Conservation (phyloP, 805 yeast genomes). For the Saccharomycopsis sp. region DNA sequence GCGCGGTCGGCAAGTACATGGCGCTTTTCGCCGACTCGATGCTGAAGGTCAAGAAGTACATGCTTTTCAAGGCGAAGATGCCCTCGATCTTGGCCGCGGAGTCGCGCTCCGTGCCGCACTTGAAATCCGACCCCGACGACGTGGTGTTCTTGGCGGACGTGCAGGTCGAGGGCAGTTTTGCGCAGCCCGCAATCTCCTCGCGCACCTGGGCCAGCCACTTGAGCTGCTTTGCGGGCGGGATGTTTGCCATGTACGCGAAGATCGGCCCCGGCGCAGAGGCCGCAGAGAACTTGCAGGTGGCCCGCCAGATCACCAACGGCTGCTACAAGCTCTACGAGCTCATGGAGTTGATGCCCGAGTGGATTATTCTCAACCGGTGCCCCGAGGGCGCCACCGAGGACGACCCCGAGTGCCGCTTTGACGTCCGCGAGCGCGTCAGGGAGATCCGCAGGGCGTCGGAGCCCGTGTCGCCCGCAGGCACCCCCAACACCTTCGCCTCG, state of each 20-base stretch:
- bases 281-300: slow-evolving; percentile 33
- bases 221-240: slow-evolving; percentile 49
- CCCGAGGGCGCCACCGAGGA: slow-evolving; percentile 20
- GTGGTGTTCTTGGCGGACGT: slow-evolving; percentile 21
- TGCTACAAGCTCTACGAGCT: slow-evolving; percentile 39
- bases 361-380: slow-evolving; percentile 28
- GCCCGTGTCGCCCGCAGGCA: not conserved
- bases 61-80: slow-evolving; percentile 40
- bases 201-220: slow-evolving; percentile 34
- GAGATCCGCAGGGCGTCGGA: slow-evolving; percentile 16
- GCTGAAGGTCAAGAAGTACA: slow-evolving; percentile 32
- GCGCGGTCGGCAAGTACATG: slow-evolving; percentile 32
- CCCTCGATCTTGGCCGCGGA: slow-evolving; percentile 27
- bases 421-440: slow-evolving; percentile 16
- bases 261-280: slow-evolving; percentile 29
- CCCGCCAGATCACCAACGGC: slow-evolving; percentile 39
- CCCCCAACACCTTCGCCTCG: not conserved
- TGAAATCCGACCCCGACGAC: slow-evolving; percentile 20
- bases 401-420: slow-evolving; percentile 23
- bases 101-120: slow-evolving; percentile 16
- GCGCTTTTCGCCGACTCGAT: slow-evolving; percentile 30
- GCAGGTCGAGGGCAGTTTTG: slow-evolving; percentile 24
- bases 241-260: slow-evolving; percentile 42
- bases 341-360: slow-evolving; percentile 41
- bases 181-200: slow-evolving; percentile 16